Base-by-base conservation (phyloP, 305 asterid species). In the Fraxinus albicans region DNA sequence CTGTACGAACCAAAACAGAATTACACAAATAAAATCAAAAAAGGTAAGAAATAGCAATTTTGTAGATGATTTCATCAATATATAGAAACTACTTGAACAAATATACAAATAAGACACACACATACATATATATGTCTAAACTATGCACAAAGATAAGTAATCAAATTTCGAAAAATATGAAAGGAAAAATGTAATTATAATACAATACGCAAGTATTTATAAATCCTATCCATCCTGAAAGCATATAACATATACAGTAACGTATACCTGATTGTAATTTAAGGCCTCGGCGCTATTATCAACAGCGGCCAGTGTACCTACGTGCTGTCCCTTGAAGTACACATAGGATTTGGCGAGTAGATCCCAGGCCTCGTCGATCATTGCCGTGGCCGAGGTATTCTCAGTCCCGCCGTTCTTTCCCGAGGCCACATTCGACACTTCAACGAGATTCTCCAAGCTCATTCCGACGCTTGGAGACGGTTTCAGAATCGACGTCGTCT, bases 351-450 rank as follows among this genome's bases (percentile, higher is more conserved):
- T 63, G 74, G 79, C 35, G 36, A 90, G 87, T 53, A 83, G 85
- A 83, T 77, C 87, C 93, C 91, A 87, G n/a, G 93, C 93, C 81
- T 90, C 90, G 36, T 86, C 90, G 84, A 90, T 81, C 88, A 90
- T 84, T 35, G 88, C 78, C 73, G 50, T 21, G n/a, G 77, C 73
- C 15, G 81, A 83, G 65, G 86, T 72, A 76, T 78, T 84, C 58
- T 87, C 92, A 34, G 85, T 70, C 53, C 83, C 80, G 17, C 81
- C 67, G 42, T 6, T 85, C 80, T 34, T 81, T 38, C 80, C 83
- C 2, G 81, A 65, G 47, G 81, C 85, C 31, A 81, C 65, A 67
- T 8, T 80, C 80, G 84, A 76, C 36, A 23, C 77, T 19, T 87
- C 90, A 73, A 84, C 21, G 76, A 84, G 77, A 78, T 58, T 84